These are phyloP conservation scores for Wickerhamiella qilinensis DNA, from an alignment of 805 yeast genomes.

Conservation along the genomic window DNA sequence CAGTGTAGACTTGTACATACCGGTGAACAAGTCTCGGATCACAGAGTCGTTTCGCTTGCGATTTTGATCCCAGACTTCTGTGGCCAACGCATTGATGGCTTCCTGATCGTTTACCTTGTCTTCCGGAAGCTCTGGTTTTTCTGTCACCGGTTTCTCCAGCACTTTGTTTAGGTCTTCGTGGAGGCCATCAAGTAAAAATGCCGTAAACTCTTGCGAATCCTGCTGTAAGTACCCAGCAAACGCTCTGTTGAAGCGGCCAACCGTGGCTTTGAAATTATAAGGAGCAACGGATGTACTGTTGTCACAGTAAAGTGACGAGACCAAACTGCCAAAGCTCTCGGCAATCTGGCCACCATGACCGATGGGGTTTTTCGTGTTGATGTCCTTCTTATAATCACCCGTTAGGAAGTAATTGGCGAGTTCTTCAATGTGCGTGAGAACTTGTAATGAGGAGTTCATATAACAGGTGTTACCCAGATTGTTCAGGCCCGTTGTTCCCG, in stretches of 20 bases:
- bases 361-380: slow-evolving; percentile 64
- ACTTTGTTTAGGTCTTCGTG: slow-evolving; percentile 88
- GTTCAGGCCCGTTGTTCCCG: slow-evolving; percentile 44
- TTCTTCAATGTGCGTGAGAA: slow-evolving; percentile 73
- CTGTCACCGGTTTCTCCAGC: slow-evolving; percentile 66
- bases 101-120: slow-evolving; percentile 40
- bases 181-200: slow-evolving; percentile 71
- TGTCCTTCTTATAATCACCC: slow-evolving; percentile 42
- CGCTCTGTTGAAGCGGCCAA: slow-evolving; percentile 64
- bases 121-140: slow-evolving; percentile 63
- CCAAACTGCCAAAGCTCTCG: slow-evolving; percentile 47
- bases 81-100: slow-evolving; percentile 44
- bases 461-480: slow-evolving; percentile 86
- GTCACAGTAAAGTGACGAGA: slow-evolving; percentile 38
- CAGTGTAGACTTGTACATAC: slow-evolving; percentile 77
- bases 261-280: slow-evolving; percentile 54
- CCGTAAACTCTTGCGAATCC: slow-evolving; percentile 85
- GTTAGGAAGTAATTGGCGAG: slow-evolving; percentile 53
- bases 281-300: slow-evolving; percentile 35
- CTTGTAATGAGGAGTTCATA: slow-evolving; percentile 90
- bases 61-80: slow-evolving; percentile 67
- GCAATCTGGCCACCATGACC: slow-evolving; percentile 81
- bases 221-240: slow-evolving; percentile 78
- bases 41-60: slow-evolving; percentile 69
- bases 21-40: slow-evolving; percentile 74